Conservation (phyloP, 1,139 yeast species). For the Hemisphaericaspora lyxosophila region DNA sequence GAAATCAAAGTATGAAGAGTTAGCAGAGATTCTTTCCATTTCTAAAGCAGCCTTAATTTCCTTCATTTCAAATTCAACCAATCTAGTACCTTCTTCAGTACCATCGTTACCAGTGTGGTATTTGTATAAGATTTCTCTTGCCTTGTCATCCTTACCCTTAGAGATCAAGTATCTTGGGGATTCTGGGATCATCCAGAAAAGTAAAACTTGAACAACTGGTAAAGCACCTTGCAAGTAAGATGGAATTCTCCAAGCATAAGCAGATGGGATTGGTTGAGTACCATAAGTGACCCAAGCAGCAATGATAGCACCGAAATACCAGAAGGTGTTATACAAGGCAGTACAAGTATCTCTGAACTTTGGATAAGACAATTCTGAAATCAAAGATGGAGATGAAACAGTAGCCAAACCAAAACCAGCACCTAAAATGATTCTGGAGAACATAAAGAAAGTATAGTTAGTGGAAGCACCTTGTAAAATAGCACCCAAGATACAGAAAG, state of each 20-base stretch:
- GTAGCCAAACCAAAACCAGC: slow-evolving; percentile 38
- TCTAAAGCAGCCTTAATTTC: slow-evolving; percentile 45
- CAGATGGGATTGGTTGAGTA: slow-evolving; percentile 29
- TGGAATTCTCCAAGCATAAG: slow-evolving; percentile 46
- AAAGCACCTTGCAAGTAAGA: slow-evolving; percentile 44
- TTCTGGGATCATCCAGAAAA: slow-evolving; percentile 43
- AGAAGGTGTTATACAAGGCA: slow-evolving; percentile 47
- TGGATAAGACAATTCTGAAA: slow-evolving; percentile 47
- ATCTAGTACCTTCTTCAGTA: slow-evolving; percentile 28
- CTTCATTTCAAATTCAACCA: slow-evolving; percentile 45
- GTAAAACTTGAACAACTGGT: slow-evolving; percentile 28
- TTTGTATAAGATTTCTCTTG: slow-evolving; percentile 41
- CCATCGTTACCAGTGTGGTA: slow-evolving; percentile 39
- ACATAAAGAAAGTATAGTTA: slow-evolving; percentile 39
- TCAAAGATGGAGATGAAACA: slow-evolving; percentile 41
- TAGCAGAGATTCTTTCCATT: slow-evolving; percentile 27
- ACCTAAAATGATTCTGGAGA: slow-evolving; percentile 41
- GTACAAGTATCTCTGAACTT: slow-evolving; percentile 49
- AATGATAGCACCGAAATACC: slow-evolving; percentile 53
- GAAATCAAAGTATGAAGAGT: slow-evolving; percentile 36
- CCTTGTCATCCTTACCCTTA: slow-evolving; percentile 36
- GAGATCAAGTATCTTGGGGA: slow-evolving; percentile 46
- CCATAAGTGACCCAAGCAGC: slow-evolving; percentile 59
- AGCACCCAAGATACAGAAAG: slow-evolving; percentile 34
- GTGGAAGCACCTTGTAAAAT: slow-evolving; percentile 44